Conservation (phyloP, 306 rosid genomes). For the Inga oerstediana region DNA sequence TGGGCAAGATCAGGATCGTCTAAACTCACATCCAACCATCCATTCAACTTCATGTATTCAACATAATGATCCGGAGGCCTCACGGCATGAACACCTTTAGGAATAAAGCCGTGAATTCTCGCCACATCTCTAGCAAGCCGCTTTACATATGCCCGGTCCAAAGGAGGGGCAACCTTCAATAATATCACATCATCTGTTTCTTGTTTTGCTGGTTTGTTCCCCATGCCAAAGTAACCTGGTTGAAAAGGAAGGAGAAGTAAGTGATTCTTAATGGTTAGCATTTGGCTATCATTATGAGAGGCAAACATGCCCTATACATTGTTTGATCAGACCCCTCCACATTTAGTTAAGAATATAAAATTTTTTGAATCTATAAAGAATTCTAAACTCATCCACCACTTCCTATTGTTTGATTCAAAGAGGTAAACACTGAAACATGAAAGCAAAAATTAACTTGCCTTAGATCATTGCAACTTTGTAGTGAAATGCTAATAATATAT, state of each 20-base stretch:
- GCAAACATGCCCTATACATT: no score
- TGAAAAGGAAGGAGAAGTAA: background rate
- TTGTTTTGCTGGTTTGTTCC: conserved; percentile 65
- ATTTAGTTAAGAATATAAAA: background rate
- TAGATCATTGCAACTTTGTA: background rate
- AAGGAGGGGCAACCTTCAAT: conserved; percentile 66
- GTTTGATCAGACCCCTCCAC: background rate
- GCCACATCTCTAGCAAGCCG: conserved; percentile 67
- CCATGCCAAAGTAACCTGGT: conserved; percentile 52
- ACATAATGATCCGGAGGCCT: conserved; percentile 72
- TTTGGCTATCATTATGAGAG: background rate
- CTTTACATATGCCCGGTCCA: conserved; percentile 59
- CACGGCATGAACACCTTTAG: conserved; percentile 49
- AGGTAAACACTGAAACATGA: background rate
- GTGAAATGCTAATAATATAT: background rate
- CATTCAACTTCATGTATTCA: conserved; percentile 73
- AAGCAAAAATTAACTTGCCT: background rate
- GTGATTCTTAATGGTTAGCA: background rate
- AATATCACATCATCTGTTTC: conserved; percentile 45
- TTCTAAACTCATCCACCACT: background rate
- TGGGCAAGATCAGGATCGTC: conserved; percentile 72
- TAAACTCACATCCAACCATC: conserved; percentile 69
- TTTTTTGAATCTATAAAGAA: background rate
- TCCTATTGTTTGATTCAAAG: background rate
- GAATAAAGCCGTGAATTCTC: conserved; percentile 64